Evolutionary conservation across 805 yeast genomes (phyloP), one percentile per base, ranked within the genome.

Genomic region (Metschnikowia lachancei): DNA sequence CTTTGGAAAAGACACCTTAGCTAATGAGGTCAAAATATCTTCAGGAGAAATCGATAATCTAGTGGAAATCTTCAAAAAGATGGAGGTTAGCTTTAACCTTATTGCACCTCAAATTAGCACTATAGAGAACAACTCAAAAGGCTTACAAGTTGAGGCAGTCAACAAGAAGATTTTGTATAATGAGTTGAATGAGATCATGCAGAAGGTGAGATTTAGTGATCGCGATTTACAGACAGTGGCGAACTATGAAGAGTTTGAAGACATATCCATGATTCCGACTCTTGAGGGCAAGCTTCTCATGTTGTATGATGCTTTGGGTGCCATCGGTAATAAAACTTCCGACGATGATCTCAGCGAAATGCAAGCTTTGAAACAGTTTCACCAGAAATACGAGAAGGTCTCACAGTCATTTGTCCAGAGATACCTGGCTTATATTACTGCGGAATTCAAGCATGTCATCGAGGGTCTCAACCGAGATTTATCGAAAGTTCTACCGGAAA

Each of bases 81-180:
- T 69, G 72, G 75, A 70, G 47, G 54, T 68, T 28, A 68, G 65
- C 45, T 67, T 72, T 49, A 66, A 64, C 41, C 53, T 61, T 33
- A 51, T 88, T 31, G 77, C 82, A 12, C 80, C 80, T 3, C 92
- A 86, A 50, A 80, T 91, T 41, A 76, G 78, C 38, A 78, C 75
- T 42, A 81, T 90, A 35, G 96, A 89, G 59, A 72, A 74, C 30
- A 86, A 84, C 59, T 82, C 91, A 2, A 81, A 85, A 56, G 96
- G 96, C 40, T 65, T 89, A 14, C 97, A 91, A 64, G 84, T 91
- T 6, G 83, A 83, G 54, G 80, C 92, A 4, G 82, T 87, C 36
- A 91, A 91, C 65, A 87, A 86, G 63, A 87, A 87, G 57, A 62
- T 75, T n/a, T 69, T 90, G 19, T 84, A 82, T 74, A 79, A 76